phyloP scores from a whole-genome alignment of 2,329 filamentous ascomycete genomes.

The Paracoccidioides brasiliensis region DNA sequence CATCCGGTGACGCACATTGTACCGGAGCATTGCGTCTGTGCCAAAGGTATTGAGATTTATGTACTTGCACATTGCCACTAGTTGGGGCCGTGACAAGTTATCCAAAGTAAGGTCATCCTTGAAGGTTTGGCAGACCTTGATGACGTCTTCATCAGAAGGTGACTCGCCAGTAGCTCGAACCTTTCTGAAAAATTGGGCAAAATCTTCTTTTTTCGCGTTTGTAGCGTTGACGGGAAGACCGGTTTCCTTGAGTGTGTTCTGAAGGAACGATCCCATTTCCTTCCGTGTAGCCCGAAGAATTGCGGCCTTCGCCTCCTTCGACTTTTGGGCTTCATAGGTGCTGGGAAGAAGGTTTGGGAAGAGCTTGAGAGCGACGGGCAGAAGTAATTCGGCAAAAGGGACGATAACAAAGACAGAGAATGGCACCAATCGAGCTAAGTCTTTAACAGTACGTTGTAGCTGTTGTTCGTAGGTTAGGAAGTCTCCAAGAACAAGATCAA shows the following conservation, averaged over 20 bases:
- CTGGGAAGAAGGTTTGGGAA: constrained; percentile 97
- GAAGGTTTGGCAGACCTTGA: constrained; percentile 98
- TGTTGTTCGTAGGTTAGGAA: constrained; percentile 15
- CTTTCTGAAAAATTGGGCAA: constrained; percentile 94
- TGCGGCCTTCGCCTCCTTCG: constrained; percentile 77
- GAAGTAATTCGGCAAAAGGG: constrained; percentile 83
- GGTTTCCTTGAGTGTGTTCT: constrained; percentile 81
- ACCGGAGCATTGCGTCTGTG: constrained; percentile 94
- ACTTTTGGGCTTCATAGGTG: constrained; percentile 86
- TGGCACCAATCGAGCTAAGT: constrained; percentile 80
- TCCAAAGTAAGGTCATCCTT: constrained; percentile 94
- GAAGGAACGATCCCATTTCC: constrained; percentile 83
- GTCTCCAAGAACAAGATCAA: not conserved
- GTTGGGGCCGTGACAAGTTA: constrained; percentile 87
- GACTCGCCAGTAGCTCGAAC: constrained; percentile 80
- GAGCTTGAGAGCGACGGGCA: constrained; percentile 80
- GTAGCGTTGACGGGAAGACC: constrained; percentile 74
- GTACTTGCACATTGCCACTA: constrained; percentile 96
- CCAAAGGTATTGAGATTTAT: constrained; percentile 97
- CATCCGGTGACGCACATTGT: constrained; percentile 95
- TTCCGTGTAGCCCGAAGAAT: constrained; percentile 74
- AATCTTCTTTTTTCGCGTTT: constrained; percentile 84
- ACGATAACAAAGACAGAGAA: constrained; percentile 97
- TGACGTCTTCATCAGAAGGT: constrained; percentile 79
- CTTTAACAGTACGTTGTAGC: constrained; percentile 83